Base-by-base conservation (phyloP, 352 stramenopile genomes). In the Phytopythium boreale region DNA sequence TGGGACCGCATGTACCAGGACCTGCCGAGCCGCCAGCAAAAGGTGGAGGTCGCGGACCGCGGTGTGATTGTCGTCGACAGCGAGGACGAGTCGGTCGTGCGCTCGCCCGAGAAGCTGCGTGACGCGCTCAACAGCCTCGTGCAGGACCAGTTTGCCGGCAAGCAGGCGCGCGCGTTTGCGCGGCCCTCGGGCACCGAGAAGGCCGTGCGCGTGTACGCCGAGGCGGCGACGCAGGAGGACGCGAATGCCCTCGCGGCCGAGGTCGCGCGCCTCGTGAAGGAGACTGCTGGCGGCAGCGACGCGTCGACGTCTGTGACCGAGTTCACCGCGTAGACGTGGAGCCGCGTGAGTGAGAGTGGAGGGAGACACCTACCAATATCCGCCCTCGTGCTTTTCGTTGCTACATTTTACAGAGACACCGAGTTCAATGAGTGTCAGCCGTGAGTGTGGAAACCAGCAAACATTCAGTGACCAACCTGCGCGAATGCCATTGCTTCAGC, bases 181-280 rank as follows among this genome's bases (percentile, higher is more conserved):
- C 87, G 97, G 44, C 95, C 97, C 31, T 99, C 94, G 62, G 98
- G 98, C 27, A 99, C 98, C 1, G 98, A 99, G 74, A 92, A 99
- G 72, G 96, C 96, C 11, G 97, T 99, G 37, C 95, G 98, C 46
- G 91, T 99, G 41, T 99, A 99, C 82, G 98, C 98, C 31, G 98
- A 99, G 76, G 96, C 97, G 22, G 74, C 86, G 64, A 97, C 88
- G 24, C 86, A 97, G 70, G 77, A 80, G 22, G 81, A 90, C 60
- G 96, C 95, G 1, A 94, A 99, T 68, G 80, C 81, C 43, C 79
- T 98, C 39, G 95, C 95, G 50, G 79, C 89, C 20, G 78, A 89
- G 65, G 91, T 96, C 37, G 89, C 88, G 46, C 82, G 91, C 64
- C 82, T 91, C 20, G 76, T 92, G 55, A 79, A 92, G 70, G 67